Conservation (phyloP, 345 rosid species). For the Salix suchowensis region DNA sequence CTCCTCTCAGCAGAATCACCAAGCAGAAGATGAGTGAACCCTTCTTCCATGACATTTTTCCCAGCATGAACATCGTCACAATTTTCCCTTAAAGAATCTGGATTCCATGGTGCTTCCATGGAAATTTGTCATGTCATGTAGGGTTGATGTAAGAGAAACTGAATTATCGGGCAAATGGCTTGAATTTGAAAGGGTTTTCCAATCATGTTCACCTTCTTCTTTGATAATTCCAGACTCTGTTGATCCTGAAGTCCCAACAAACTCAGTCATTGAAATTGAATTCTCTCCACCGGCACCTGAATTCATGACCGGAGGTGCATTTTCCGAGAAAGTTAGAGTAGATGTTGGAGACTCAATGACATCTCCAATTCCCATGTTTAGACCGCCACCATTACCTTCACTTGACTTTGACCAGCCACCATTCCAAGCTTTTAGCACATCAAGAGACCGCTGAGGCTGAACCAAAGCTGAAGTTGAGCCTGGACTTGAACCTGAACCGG, state of each 20-base stretch:
- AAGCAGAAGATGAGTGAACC: constrained; percentile 72
- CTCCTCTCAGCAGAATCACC: constrained; percentile 45
- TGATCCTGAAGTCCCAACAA: constrained; percentile 49
- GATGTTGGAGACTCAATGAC: constrained; percentile 87
- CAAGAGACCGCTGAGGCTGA: constrained; percentile 14
- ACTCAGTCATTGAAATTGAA: constrained; percentile 42
- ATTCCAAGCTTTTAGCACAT: constrained; percentile 21
- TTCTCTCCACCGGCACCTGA: constrained; percentile 18
- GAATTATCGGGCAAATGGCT: constrained; percentile 33
- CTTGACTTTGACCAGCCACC: constrained; percentile 32
- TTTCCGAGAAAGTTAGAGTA: constrained; percentile 70
- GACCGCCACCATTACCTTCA: constrained; percentile 24
- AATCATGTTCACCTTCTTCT: constrained; percentile 59
- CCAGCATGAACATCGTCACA: constrained; percentile 14
- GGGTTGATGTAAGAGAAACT: constrained; percentile 35
- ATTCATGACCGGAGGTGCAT: constrained; percentile 20
- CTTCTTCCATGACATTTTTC: constrained; percentile 46
- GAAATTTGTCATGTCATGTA: constrained; percentile 49
- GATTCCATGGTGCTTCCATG: constrained; percentile 42
- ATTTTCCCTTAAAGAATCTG: constrained; percentile 36
- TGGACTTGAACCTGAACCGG: constrained; percentile 20
- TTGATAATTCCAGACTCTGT: constrained; percentile 39
- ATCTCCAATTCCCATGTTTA: constrained; percentile 27
- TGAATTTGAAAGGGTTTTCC: constrained; percentile 42
- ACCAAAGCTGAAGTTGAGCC: not conserved